phyloP scores from a whole-genome alignment of 2,329 filamentous ascomycete species.

The Fusarium paranaense region DNA sequence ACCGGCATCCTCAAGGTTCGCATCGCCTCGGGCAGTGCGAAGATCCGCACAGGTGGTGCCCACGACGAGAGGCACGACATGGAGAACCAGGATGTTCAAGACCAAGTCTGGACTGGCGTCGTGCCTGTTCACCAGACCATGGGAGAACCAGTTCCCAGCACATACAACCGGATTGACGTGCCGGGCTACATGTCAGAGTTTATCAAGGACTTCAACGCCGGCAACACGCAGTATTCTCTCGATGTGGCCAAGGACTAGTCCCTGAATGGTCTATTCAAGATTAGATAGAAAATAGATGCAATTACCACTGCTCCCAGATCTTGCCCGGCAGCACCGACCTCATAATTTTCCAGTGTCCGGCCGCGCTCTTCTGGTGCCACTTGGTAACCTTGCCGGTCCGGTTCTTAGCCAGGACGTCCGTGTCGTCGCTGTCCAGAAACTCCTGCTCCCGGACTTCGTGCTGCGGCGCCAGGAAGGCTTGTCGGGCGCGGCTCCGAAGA shows the following conservation, averaged over 20 bases:
- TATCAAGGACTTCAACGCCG: conserved; percentile 53
- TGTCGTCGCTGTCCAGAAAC: conserved; percentile 58
- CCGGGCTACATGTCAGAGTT: conserved; percentile 70
- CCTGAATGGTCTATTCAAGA: conserved; percentile 8
- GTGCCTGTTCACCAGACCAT: conserved; percentile 72
- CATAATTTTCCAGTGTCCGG: conserved; percentile 95
- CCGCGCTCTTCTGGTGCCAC: conserved; percentile 80
- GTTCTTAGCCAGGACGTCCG: conserved; percentile 69
- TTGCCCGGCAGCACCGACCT: conserved; percentile 79
- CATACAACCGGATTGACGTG: conserved; percentile 69
- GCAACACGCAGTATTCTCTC: conserved; percentile 44
- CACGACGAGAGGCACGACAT: conserved; percentile 64
- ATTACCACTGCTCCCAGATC: conserved; percentile 86
- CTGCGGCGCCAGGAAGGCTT: conserved; percentile 77
- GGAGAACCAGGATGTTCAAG: conserved; percentile 55
- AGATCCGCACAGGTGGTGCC: conserved; percentile 75
- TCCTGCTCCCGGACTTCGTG: conserved; percentile 72
- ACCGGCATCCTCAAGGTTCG: conserved; percentile 78
- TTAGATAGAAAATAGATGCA: conserved; percentile 5
- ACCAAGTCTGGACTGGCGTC: conserved; percentile 66
- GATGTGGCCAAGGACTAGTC: conserved; percentile 40
- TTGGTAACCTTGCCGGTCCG: conserved; percentile 74
- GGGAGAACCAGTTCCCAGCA: conserved; percentile 71
- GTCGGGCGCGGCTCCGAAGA: conserved; percentile 76
- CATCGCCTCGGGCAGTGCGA: conserved; percentile 79